Evolutionary conservation across 2,329 filamentous ascomycete genomes (phyloP), one percentile per base, ranked within the genome.

Genomic region (Aureobasidium leucospermi): DNA sequence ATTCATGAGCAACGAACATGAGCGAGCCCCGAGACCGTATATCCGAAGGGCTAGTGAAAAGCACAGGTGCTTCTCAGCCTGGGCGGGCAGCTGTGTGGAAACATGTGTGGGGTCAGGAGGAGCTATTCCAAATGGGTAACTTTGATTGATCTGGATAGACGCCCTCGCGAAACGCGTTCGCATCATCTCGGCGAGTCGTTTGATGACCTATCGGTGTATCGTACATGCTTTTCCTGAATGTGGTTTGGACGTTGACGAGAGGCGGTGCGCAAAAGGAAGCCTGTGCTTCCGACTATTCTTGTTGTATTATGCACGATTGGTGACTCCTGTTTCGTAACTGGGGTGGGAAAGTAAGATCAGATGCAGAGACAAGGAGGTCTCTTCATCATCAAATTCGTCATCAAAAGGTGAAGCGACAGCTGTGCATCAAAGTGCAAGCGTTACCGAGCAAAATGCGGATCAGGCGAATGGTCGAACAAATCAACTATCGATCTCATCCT

Each of bases 351-450:
- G 41, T 56, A 28, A 45, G 52, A 52, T 52, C 48, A 41, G 48
- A 56, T 56, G 52, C 52, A 46, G 52, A 31, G 13, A 56, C 52
- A 56, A 46, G 52, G 39, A 56, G 52, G 52, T 56, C 41, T 56
- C 41, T 56, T 13, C 52, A 56, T 56, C 52, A 56, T 56, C 52
- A 28, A 46, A 42, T 41, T 56, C 52, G 41, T 56, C 52, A 56
- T 56, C 41, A 56, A 46, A 16, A 56, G 41, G 29, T 23, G 29
- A 38, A 56, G 52, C 41, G 41, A 46, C 39, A 45, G 52, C 39
- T 56, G 29, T 38, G 52, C 52, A n/a, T 34, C 51, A 52, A 4
- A 52, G 36, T 41, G 51, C 51, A 55, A 43, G 41, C 31, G 41
- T 56, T 56, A 56, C 29, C 41, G 52, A 56, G 52, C 39, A 46